Conservation (phyloP, 2,329 filamentous ascomycete species). For the Acephala macrosclerotiorum region DNA sequence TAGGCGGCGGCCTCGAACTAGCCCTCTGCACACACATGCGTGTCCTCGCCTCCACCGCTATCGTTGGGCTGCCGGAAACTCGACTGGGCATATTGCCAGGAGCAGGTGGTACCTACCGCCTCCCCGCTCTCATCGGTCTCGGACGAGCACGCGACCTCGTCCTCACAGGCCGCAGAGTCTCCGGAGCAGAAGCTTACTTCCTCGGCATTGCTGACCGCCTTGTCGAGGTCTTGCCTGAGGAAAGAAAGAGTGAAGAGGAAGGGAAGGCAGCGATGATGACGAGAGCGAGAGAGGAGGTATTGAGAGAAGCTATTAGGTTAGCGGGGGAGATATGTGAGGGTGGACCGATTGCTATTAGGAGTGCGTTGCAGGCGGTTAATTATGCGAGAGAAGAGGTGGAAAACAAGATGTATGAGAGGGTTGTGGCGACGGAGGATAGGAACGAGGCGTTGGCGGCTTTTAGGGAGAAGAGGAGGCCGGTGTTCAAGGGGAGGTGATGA, state of each 20-base stretch:
- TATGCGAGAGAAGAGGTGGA: constrained; percentile 79
- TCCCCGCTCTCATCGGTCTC: constrained; percentile 82
- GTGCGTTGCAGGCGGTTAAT: constrained; percentile 80
- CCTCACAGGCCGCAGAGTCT: constrained; percentile 86
- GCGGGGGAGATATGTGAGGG: constrained; percentile 89
- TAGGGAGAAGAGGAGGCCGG: constrained; percentile 74
- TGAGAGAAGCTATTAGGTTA: constrained; percentile 79
- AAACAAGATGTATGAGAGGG: constrained; percentile 84
- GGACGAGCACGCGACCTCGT: constrained; percentile 88
- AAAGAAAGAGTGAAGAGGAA: constrained; percentile 46
- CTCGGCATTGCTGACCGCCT: constrained; percentile 89
- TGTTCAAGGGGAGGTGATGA: constrained; percentile 61
- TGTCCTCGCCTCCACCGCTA: constrained; percentile 80
- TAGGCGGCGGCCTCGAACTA: constrained; percentile 93
- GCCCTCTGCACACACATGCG: constrained; percentile 90
- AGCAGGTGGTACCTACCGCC: constrained; percentile 88
- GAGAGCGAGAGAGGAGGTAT: constrained; percentile 69
- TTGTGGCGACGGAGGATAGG: constrained; percentile 85
- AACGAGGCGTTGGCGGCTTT: constrained; percentile 90
- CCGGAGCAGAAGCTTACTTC: constrained; percentile 87
- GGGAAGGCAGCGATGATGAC: constrained; percentile 56
- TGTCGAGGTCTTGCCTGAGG: constrained; percentile 75
- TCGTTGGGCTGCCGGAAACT: constrained; percentile 88
- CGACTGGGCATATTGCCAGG: constrained; percentile 93
- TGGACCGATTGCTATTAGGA: constrained; percentile 82